Conservation (phyloP, 345 rosid genomes). For the Salix udensis region DNA sequence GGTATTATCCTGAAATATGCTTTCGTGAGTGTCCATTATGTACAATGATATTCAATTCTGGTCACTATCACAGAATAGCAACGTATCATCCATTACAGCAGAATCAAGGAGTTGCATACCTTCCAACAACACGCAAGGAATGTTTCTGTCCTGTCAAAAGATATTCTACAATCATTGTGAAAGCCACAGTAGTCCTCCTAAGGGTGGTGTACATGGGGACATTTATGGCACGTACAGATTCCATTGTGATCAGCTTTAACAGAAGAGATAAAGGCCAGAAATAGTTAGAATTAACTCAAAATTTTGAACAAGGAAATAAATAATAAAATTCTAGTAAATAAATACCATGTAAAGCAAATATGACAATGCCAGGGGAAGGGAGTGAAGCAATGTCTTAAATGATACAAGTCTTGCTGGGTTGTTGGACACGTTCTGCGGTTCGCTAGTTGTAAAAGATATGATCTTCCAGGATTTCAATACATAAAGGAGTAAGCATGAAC, state of each 20-base stretch:
- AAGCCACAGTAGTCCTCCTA: slow-evolving; percentile 29
- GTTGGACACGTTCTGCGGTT: not conserved
- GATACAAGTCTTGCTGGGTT: slow-evolving; percentile 18
- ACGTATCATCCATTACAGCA: not conserved
- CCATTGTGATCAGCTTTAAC: slow-evolving; percentile 28
- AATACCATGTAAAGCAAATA: slow-evolving; percentile 29
- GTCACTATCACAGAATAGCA: not conserved
- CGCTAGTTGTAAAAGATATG: slow-evolving; percentile 23
- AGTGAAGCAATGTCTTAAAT: slow-evolving; percentile 13
- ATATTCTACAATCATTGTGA: slow-evolving; percentile 30
- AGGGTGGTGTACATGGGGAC: slow-evolving; percentile 32
- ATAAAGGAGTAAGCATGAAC: slow-evolving; percentile 24
- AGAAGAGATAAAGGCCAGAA: not conserved
- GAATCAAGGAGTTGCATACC: slow-evolving; percentile 17
- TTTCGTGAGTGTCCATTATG: not conserved
- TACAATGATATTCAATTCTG: not conserved
- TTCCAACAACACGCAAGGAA: slow-evolving; percentile 23
- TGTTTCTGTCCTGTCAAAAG: slow-evolving; percentile 22
- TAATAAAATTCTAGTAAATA: not conserved
- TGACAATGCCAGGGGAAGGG: slow-evolving; percentile 22
- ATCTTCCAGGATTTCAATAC: slow-evolving; percentile 18
- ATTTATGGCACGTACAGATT: slow-evolving; percentile 26
- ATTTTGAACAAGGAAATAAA: not conserved
- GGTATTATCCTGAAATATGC: not conserved
- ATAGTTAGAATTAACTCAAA: not conserved